Conservation (phyloP, 2,329 filamentous ascomycete genomes). For the Pseudogymnoascus destructans region DNA sequence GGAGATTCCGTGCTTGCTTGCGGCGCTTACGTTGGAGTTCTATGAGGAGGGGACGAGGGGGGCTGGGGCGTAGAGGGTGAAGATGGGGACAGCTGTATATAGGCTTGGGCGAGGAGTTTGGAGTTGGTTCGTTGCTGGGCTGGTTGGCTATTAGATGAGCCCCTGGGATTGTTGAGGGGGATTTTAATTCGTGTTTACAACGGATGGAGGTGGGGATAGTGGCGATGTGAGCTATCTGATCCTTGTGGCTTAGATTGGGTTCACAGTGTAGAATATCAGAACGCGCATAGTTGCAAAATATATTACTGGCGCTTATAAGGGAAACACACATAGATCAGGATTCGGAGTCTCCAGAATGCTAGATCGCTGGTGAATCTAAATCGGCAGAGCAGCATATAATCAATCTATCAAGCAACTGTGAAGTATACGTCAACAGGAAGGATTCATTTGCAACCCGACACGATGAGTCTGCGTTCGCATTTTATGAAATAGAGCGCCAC, state of each 20-base stretch:
- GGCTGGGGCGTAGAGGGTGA: conserved; percentile 21
- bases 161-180: neutral
- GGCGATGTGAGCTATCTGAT: neutral
- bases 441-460: too few relatives aligned
- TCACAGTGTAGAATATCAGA: neutral
- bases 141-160: neutral
- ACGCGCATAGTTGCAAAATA: neutral
- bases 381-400: too few relatives aligned
- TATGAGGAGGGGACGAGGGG: conserved; percentile 48
- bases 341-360: neutral
- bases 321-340: neutral
- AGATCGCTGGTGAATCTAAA: neutral
- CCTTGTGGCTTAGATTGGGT: neutral
- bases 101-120: conserved; percentile 5
- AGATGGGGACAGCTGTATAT: neutral
- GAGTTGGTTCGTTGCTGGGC: neutral
- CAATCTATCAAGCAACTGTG: too few relatives aligned
- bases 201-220: neutral
- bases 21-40: conserved; percentile 84
- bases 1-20: conserved; percentile 85
- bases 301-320: neutral
- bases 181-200: neutral
- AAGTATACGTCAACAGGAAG: too few relatives aligned
- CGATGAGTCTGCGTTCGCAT: too few relatives aligned
- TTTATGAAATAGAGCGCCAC: too few relatives aligned